A percentile compares a stretch with the other conserved stretches of the same genome.
Conservation (phyloP, 2,329 filamentous ascomycete genomes). For the Colletotrichum musae region DNA sequence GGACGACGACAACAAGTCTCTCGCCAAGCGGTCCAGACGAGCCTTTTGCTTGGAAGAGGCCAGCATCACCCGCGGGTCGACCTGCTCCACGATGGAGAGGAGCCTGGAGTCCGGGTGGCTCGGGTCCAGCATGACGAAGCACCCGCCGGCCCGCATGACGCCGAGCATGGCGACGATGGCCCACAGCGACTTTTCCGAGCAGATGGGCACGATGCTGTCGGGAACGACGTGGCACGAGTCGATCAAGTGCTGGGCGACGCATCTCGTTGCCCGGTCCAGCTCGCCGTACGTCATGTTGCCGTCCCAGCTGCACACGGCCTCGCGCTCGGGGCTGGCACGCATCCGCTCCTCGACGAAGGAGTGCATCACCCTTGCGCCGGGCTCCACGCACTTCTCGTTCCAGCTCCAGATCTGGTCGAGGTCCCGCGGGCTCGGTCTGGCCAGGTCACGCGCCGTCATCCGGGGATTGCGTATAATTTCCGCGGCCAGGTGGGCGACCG, state of each 20-base stretch:
- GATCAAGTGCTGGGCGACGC: constrained; percentile 32
- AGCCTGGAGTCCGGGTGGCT: constrained; percentile 14
- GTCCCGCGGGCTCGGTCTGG: constrained; percentile 37
- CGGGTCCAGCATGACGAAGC: constrained; percentile 40
- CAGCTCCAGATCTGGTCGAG: constrained; percentile 42
- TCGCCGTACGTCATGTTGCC: constrained; percentile 48
- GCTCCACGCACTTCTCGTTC: constrained; percentile 38
- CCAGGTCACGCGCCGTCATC: constrained; percentile 29
- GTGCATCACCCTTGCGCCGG: constrained; percentile 43
- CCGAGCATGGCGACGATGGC: constrained; percentile 42
- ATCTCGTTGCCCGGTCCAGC: constrained; percentile 38
- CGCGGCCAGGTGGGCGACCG: constrained; percentile 46
- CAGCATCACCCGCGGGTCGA: constrained; percentile 31
- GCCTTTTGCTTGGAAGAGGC: not conserved
- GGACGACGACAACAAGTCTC: too few species aligned
- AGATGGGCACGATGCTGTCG: constrained; percentile 19
- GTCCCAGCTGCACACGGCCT: constrained; percentile 49
- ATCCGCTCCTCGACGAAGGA: constrained; percentile 18
- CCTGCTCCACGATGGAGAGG: constrained; percentile 2
- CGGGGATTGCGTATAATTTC: constrained; percentile 14
- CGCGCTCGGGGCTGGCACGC: not conserved
- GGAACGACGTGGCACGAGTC: constrained; percentile 1
- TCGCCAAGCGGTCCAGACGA: too few species aligned
- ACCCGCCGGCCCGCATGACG: constrained; percentile 42
- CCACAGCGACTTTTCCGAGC: constrained; percentile 41